Base-by-base conservation (phyloP, 2,329 filamentous ascomycete genomes). In the Orbilia ellipsospora region DNA sequence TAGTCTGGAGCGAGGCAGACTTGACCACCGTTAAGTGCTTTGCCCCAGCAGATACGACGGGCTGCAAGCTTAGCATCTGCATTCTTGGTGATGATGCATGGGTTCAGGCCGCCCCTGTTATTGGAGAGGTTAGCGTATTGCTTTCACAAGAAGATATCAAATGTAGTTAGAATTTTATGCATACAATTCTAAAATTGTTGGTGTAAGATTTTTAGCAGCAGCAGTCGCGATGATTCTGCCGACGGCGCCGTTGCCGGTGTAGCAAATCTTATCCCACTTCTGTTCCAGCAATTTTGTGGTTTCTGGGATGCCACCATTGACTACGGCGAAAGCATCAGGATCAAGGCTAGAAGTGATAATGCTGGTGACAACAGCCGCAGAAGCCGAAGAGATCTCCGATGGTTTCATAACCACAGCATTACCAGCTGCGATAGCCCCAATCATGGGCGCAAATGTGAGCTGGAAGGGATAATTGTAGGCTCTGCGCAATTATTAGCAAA, bases 241-340 rank as follows among this genome's bases (percentile, higher is more conserved):
- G 16, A 97, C 93, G 28, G 82, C 84, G 62, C 87, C 87, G 80
- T 89, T 90, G 65, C 95, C 95, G 0, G 95, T 99, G 85, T 97
- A 99, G 85, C 95, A 94, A 80, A 99, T 96, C 87, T 97, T 98
- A 84, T 96, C 94, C 90, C 94, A 99, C 82, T 94, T 94, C 84
- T 93, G 88, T 70, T 94, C 89, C 40, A 99, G 87, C 52, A 98
- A 84, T 12, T 89, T 89, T 54, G 91, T 92, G 2, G 91, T 93
- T 85, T 97, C 93, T 2, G 90, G 86, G 18, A 97, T 84, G 28
- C 85, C 89, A 74, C 95, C 95, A 81, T 97, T 95, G 78, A 97
- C 85, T 72, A 93, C 88, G 42, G 85, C 84, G 83, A 93, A 97
- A 79, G 89, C 90, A 15, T 88, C 87, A 1, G 89, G 88, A 81